Evolutionary conservation across 345 rosid species (phyloP), one percentile per base, ranked within the genome.

Genomic region (Populus alba): DNA sequence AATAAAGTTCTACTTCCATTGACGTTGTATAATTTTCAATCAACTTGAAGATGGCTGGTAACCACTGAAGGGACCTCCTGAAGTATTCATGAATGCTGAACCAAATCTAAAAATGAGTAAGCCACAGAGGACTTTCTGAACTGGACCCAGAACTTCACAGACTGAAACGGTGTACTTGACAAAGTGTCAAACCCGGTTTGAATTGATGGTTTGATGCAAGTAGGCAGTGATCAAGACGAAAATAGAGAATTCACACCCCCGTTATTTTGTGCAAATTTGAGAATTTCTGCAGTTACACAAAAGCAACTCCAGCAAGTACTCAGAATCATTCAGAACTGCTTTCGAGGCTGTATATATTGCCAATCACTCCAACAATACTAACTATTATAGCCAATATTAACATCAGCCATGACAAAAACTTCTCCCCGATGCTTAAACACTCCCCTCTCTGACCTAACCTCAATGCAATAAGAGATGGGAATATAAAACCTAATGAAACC

Each of bases 401-500:
- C 97, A 96, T 94, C 79, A 84, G 59, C 92, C 94, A 88, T 4
- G 97, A 88, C 41, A 92, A 80, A 27, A 70, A 76, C 75, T 68
- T 90, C 74, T 91, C 94, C 66, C 80, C 81, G 1, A 31, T 4
- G 71, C 86, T 89, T 84, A 96, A 85, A 29, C 89, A 71, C 63
- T 76, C 88, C 33, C 88, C 93, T 75, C 74, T 79, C 29, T 79
- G 78, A 73, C 94, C 83, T 80, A 96, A 77, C 83, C 81, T 87
- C 78, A 96, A 75, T 1, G 98, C 95, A 75, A 96, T 80, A 6
- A 96, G 91, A 77, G 98, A 84, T 23, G 99, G 99, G 81, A 96
- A 96, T 41, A 88, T 96, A 73, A 94, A 96, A 74, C 98, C 99
- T 70, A 96, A 87, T 0, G 99, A 92, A 38, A 96, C 97, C 12